phyloP scores from a whole-genome alignment of 352 stramenopile genomes.

The Phytophthora macrochlamydospora region DNA sequence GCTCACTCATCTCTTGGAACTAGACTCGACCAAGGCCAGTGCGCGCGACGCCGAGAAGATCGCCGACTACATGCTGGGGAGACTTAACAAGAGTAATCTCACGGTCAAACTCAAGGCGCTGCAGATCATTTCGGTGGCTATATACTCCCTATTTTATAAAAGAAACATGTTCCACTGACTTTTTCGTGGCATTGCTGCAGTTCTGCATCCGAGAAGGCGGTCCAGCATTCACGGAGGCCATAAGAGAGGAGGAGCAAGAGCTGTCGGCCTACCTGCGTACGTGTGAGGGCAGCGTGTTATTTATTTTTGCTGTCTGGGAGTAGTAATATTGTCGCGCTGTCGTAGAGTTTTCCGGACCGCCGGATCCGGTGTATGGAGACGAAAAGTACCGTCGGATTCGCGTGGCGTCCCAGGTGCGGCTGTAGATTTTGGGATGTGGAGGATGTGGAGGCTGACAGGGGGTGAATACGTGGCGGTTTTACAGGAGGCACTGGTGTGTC shows the following conservation, averaged over 20 bases:
- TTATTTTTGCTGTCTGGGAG: too few species aligned
- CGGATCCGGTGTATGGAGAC: constrained; percentile 80
- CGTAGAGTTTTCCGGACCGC: constrained; percentile 76
- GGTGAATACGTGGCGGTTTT: constrained; percentile 2
- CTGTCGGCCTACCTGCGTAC: constrained; percentile 73
- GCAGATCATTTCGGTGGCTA: constrained; percentile 77
- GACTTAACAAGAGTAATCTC: constrained; percentile 82
- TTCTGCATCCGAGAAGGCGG: constrained; percentile 80
- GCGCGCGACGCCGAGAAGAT: constrained; percentile 78
- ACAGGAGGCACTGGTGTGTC: constrained; percentile 77
- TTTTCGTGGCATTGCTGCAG: constrained; percentile 24
- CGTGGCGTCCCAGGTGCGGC: constrained; percentile 65
- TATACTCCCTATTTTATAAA: too few species aligned
- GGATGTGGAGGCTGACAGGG: constrained; percentile 18
- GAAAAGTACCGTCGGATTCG: constrained; percentile 88
- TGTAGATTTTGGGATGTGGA: constrained; percentile 1
- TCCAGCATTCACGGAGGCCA: constrained; percentile 57
- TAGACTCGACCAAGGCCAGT: constrained; percentile 68
- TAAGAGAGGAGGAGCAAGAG: constrained; percentile 77
- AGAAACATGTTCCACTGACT: too few species aligned
- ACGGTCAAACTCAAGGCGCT: constrained; percentile 88
- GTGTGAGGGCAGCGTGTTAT: constrained; percentile 13
- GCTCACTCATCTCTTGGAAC: constrained; percentile 7
- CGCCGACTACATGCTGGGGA: constrained; percentile 75
- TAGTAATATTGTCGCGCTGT: neutral